These are phyloP conservation scores for Erysimum cheiranthoides DNA, from an alignment of 345 rosid genomes.

Conservation along the genomic window DNA sequence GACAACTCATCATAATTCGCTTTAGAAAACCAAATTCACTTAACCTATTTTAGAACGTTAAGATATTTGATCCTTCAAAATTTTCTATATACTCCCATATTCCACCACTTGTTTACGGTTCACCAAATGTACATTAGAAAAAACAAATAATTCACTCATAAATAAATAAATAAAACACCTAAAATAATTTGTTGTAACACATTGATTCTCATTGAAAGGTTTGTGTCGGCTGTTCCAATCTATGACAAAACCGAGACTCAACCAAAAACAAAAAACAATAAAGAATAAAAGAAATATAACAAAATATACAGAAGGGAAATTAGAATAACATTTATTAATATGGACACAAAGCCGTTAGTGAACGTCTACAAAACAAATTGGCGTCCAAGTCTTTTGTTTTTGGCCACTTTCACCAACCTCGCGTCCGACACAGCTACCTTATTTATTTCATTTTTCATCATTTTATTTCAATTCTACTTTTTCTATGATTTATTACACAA, in stretches of 20 bases:
- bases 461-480: conserved; percentile 20
- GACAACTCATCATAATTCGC: conserved; percentile 13
- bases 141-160: not conserved
- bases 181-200: conserved; percentile 20
- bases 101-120: conserved; percentile 1
- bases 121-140: not conserved
- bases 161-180: not conserved
- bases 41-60: not conserved
- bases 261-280: not conserved
- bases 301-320: conserved; percentile 1
- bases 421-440: conserved; percentile 50
- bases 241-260: conserved; percentile 16
- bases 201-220: conserved; percentile 38
- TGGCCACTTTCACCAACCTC: conserved; percentile 49
- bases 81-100: not conserved
- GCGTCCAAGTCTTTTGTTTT: conserved; percentile 39
- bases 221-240: conserved; percentile 44
- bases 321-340: conserved; percentile 17
- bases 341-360: conserved; percentile 40
- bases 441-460: conserved; percentile 38
- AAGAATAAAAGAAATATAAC: not conserved
- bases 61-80: not conserved
- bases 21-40: conserved; percentile 13
- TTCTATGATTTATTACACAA: conserved; percentile 42
- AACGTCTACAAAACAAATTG: conserved; percentile 36